These are phyloP conservation scores for Panus rudis DNA, from an alignment of 768 basidiomycete species.

Conservation along the genomic window DNA sequence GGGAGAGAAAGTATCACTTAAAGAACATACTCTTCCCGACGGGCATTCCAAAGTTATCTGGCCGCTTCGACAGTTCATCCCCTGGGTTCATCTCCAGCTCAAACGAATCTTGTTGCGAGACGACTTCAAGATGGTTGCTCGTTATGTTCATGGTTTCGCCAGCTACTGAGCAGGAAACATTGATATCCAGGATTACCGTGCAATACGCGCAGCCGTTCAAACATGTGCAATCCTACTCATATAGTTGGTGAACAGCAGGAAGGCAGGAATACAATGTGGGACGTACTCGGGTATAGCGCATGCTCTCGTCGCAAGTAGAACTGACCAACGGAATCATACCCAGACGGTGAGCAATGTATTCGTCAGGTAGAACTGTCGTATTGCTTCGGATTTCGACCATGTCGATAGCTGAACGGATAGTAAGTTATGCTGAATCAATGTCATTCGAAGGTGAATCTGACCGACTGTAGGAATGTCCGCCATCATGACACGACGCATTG, in stretches of 20 bases:
- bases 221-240: slow-evolving; percentile 83
- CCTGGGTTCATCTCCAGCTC: slow-evolving; percentile 43
- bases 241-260: background rate
- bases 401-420: slow-evolving; percentile 73
- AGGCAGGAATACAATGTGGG: background rate
- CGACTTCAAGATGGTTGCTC: slow-evolving; percentile 72
- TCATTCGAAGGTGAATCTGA: slow-evolving; percentile 29
- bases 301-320: slow-evolving; percentile 81
- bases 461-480: slow-evolving; percentile 96
- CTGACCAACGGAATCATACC: slow-evolving; percentile 91
- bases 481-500: slow-evolving; percentile 87
- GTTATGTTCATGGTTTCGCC: slow-evolving; percentile 75
- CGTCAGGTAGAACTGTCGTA: slow-evolving; percentile 90
- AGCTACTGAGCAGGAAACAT: slow-evolving; percentile 66
- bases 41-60: slow-evolving; percentile 70
- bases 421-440: background rate
- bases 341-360: slow-evolving; percentile 93
- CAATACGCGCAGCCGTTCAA: slow-evolving; percentile 78
- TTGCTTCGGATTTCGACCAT: slow-evolving; percentile 90
- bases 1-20: slow-evolving; percentile 3
- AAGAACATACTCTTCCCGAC: slow-evolving; percentile 64
- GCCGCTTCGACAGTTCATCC: slow-evolving; percentile 70
- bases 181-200: slow-evolving; percentile 59
- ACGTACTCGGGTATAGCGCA: slow-evolving; percentile 69
- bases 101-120: slow-evolving; percentile 12